Conservation (phyloP, 1,284 basidiomycete genomes). For the Fomitopsis pinicola region DNA sequence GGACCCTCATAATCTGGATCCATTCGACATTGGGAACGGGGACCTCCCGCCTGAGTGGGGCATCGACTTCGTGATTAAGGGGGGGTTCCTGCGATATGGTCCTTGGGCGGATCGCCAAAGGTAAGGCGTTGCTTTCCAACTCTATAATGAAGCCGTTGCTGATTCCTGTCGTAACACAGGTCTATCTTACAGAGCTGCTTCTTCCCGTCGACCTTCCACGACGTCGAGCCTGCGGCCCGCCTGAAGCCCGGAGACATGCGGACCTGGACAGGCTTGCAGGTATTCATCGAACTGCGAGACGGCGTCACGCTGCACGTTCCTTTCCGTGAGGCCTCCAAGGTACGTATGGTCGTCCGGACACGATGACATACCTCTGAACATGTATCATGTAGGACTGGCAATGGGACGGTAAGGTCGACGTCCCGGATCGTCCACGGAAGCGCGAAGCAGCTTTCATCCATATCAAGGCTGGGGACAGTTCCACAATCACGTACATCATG, state of each 20-base stretch:
- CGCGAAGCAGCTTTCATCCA: slow-evolving; percentile 73
- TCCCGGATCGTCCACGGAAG: slow-evolving; percentile 46
- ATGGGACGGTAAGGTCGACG: slow-evolving; percentile 62
- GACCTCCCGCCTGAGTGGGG: slow-evolving; percentile 91
- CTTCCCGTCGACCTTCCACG: slow-evolving; percentile 76
- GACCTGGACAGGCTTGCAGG: slow-evolving; percentile 73
- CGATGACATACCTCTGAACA: neutral
- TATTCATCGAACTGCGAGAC: slow-evolving; percentile 78
- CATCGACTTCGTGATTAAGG: slow-evolving; percentile 74
- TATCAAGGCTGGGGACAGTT: slow-evolving; percentile 72
- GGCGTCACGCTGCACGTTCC: slow-evolving; percentile 77
- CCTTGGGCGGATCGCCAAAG: slow-evolving; percentile 94
- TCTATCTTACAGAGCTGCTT: slow-evolving; percentile 76
- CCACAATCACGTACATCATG: slow-evolving; percentile 78
- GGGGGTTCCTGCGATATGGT: slow-evolving; percentile 78
- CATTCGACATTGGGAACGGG: slow-evolving; percentile 79
- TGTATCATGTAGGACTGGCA: slow-evolving; percentile 63
- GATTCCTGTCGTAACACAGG: slow-evolving; percentile 31
- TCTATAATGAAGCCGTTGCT: neutral
- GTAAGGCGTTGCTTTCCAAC: slow-evolving; percentile 29
- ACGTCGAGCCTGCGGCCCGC: slow-evolving; percentile 49
- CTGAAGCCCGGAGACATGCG: slow-evolving; percentile 76
- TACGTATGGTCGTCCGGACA: slow-evolving; percentile 19
- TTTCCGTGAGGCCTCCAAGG: slow-evolving; percentile 85
- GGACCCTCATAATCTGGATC: slow-evolving; percentile 33